These are phyloP conservation scores for Aspergillus affinis DNA, from an alignment of 495 filamentous ascomycete species.

Conservation along the genomic window DNA sequence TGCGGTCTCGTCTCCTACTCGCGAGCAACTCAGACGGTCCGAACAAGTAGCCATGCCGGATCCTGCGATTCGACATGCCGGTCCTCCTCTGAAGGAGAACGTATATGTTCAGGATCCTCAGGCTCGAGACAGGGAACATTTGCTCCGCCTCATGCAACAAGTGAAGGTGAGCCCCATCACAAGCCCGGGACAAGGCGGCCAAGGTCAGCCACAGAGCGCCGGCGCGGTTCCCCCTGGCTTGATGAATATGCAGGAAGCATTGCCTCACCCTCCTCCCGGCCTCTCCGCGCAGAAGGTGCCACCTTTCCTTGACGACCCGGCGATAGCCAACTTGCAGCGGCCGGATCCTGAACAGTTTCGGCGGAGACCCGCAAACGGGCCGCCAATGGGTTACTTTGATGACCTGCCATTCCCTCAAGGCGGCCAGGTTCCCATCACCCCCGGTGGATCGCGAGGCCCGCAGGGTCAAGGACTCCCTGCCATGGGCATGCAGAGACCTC, in stretches of 20 bases:
- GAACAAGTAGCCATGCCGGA: constrained; percentile 31
- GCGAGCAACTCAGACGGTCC: constrained; percentile 31
- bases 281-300: constrained; percentile 41
- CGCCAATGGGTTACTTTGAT: constrained; percentile 48
- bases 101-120: constrained; percentile 32
- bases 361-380: constrained; percentile 39
- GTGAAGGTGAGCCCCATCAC: constrained; percentile 34
- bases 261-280: constrained; percentile 44
- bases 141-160: constrained; percentile 56
- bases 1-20: constrained; percentile 36
- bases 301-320: constrained; percentile 46
- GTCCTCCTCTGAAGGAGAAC: constrained; percentile 14
- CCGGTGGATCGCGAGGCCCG: constrained; percentile 34
- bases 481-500: constrained; percentile 47
- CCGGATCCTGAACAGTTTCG: constrained; percentile 45
- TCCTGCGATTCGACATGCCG: constrained; percentile 16
- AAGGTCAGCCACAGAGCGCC: constrained; percentile 34
- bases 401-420: constrained; percentile 41
- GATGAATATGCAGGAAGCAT: constrained; percentile 43
- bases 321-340: constrained; percentile 49
- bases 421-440: constrained; percentile 37
- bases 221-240: constrained; percentile 38
- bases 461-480: constrained; percentile 36
- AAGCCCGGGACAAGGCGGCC: constrained; percentile 24
- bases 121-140: constrained; percentile 46